These are phyloP conservation scores for Myxozyma geophila DNA, from an alignment of 805 yeast species.

Conservation along the genomic window DNA sequence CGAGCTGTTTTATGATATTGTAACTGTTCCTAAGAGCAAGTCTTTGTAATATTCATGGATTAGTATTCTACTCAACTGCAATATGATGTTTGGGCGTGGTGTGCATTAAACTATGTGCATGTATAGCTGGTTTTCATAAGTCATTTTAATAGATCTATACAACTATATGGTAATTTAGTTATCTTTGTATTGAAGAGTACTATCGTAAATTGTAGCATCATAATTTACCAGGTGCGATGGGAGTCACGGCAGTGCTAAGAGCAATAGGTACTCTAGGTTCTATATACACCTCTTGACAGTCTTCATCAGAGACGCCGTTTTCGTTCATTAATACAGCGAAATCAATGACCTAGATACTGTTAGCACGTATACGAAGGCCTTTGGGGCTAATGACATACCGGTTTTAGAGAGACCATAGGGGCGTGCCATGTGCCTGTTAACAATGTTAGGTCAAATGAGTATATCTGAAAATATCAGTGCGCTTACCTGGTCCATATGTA, in stretches of 20 bases:
- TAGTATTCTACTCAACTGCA: background rate
- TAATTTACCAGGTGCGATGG: background rate
- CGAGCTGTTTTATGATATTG: conserved; percentile 36
- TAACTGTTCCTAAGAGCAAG: conserved; percentile 46
- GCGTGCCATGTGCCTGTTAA: conserved; percentile 83
- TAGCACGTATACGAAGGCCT: too few species aligned
- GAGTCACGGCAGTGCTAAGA: conserved; percentile 5
- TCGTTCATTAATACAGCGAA: conserved; percentile 90
- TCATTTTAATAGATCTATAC: background rate
- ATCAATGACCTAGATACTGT: conserved; percentile 53
- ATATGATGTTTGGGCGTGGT: background rate
- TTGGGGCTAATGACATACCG: conserved; percentile 32
- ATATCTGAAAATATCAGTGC: background rate
- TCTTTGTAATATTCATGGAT: conserved; percentile 9
- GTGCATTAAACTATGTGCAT: too few species aligned
- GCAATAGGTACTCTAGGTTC: conserved; percentile 58
- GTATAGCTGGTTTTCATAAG: too few species aligned
- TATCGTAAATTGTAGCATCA: background rate
- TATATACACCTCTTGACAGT: conserved; percentile 78
- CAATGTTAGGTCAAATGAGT: background rate
- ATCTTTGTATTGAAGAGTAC: background rate
- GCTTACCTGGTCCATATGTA: conserved; percentile 50
- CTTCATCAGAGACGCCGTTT: conserved; percentile 76
- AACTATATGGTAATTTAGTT: background rate
- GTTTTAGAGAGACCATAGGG: conserved; percentile 86